Evolutionary conservation across 805 yeast genomes (phyloP).

Genomic region (Candida caryicola): DNA sequence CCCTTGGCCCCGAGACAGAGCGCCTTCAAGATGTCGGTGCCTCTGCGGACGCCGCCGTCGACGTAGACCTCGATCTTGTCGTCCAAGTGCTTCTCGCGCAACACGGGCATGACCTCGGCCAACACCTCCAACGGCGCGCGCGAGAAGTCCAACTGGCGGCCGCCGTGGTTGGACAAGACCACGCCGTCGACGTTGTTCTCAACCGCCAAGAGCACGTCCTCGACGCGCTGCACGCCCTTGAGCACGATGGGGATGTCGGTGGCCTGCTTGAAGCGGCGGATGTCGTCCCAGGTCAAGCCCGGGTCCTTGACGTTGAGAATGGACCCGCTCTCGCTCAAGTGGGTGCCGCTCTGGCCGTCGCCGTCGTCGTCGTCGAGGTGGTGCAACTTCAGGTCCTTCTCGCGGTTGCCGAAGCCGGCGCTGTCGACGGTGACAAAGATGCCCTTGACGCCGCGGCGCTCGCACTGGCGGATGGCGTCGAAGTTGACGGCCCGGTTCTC

Average conservation of each 20-base stretch:
- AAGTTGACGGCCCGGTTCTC: constrained; percentile 31
- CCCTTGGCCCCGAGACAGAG: constrained; percentile 75
- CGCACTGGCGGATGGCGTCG: constrained; percentile 36
- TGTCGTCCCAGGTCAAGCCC: constrained; percentile 36
- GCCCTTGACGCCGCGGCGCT: constrained; percentile 41
- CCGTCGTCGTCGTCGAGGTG: constrained; percentile 21
- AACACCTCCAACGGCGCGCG: constrained; percentile 62
- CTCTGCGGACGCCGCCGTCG: constrained; percentile 79
- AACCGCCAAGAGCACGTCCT: constrained; percentile 60
- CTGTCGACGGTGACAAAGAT: constrained; percentile 56
- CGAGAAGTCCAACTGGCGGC: constrained; percentile 64
- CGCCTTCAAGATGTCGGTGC: constrained; percentile 75
- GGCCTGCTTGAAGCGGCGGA: constrained; percentile 37
- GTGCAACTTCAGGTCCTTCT: constrained; percentile 44
- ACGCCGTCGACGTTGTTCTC: constrained; percentile 61
- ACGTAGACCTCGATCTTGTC: constrained; percentile 59
- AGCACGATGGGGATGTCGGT: constrained; percentile 39
- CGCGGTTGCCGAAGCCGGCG: constrained; percentile 52
- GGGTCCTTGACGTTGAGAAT: constrained; percentile 43
- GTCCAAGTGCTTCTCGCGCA: constrained; percentile 39
- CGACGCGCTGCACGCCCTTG: constrained; percentile 68
- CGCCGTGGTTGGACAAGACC: constrained; percentile 72
- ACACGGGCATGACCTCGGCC: constrained; percentile 51
- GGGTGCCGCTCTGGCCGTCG: constrained; percentile 27
- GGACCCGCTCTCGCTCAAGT: constrained; percentile 23